phyloP scores from a whole-genome alignment of 352 stramenopile species.

The Globisporangium recalcitrans region DNA sequence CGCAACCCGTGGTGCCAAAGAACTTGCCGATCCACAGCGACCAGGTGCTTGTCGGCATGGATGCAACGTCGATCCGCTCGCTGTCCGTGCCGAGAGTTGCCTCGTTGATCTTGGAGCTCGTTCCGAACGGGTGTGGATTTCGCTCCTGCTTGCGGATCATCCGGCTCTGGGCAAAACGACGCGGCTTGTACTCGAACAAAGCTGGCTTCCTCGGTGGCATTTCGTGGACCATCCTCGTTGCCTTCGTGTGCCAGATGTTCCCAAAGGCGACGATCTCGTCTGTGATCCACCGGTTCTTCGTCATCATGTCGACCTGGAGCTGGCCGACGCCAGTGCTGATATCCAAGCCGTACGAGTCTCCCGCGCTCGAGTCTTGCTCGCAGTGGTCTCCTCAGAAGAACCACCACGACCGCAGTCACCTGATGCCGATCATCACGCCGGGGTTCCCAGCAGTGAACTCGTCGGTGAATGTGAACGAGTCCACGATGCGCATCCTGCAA shows the following conservation, averaged over 20 bases:
- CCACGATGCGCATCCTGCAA: conserved; percentile 64
- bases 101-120: conserved; percentile 76
- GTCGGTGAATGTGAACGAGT: conserved; percentile 76
- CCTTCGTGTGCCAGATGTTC: conserved; percentile 86
- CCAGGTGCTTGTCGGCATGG: conserved; percentile 70
- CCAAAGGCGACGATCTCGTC: conserved; percentile 65
- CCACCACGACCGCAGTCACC: conserved; percentile 68
- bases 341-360: conserved; percentile 47
- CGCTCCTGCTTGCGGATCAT: conserved; percentile 67
- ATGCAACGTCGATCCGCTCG: conserved; percentile 66
- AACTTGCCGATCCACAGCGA: conserved; percentile 74
- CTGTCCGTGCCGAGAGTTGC: conserved; percentile 73
- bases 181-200: conserved; percentile 84
- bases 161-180: conserved; percentile 65
- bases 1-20: conserved; percentile 59
- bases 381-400: conserved; percentile 77
- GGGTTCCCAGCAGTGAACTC: conserved; percentile 83
- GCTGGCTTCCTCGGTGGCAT: conserved; percentile 76
- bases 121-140: conserved; percentile 70
- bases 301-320: conserved; percentile 64
- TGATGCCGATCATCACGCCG: conserved; percentile 87
- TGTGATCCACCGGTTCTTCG: conserved; percentile 79
- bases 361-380: conserved; percentile 24
- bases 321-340: conserved; percentile 81
- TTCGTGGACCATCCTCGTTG: conserved; percentile 82